Conservation (phyloP, 495 filamentous ascomycete species). For the Bathelium albidoporum region DNA sequence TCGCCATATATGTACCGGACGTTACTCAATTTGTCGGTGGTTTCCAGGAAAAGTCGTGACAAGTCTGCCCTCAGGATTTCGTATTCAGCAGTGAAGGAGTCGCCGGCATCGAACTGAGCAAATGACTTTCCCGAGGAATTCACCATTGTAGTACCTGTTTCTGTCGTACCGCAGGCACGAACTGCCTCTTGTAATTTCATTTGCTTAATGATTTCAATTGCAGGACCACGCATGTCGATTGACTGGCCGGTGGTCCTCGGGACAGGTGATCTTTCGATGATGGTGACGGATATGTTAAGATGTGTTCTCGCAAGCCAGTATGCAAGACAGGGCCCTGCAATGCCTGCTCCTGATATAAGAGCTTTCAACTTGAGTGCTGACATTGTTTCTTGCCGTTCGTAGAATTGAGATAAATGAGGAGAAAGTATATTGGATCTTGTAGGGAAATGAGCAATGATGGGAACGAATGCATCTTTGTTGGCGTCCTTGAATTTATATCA, state of each 20-base stretch:
- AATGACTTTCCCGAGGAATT: conserved; percentile 11
- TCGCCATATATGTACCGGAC: conserved; percentile 20
- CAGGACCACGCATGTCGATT: conserved; percentile 22
- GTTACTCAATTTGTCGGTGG: conserved; percentile 6
- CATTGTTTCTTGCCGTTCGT: conserved; percentile 4
- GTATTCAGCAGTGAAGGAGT: conserved; percentile 16
- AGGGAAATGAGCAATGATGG: background rate
- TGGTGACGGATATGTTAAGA: conserved; percentile 15
- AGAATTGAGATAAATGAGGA: background rate
- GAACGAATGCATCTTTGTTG: background rate
- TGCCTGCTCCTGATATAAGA: conserved; percentile 17
- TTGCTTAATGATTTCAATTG: conserved; percentile 17
- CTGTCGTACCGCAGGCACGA: conserved; percentile 15
- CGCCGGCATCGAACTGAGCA: conserved; percentile 13
- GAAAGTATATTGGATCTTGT: background rate
- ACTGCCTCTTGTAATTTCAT: conserved; percentile 20
- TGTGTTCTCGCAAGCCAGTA: conserved; percentile 16
- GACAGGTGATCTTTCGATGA: conserved; percentile 21
- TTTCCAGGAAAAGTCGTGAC: conserved; percentile 18
- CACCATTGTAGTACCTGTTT: conserved; percentile 17
- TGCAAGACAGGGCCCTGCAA: conserved; percentile 16
- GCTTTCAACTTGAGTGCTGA: conserved; percentile 10
- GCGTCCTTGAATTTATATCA: too few species aligned
- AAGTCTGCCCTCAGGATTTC: conserved; percentile 24
- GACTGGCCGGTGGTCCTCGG: conserved; percentile 19